Evolutionary conservation across 495 filamentous ascomycete genomes (phyloP), one percentile per base, ranked within the genome.

Genomic region (Bacidia gigantensis): DNA sequence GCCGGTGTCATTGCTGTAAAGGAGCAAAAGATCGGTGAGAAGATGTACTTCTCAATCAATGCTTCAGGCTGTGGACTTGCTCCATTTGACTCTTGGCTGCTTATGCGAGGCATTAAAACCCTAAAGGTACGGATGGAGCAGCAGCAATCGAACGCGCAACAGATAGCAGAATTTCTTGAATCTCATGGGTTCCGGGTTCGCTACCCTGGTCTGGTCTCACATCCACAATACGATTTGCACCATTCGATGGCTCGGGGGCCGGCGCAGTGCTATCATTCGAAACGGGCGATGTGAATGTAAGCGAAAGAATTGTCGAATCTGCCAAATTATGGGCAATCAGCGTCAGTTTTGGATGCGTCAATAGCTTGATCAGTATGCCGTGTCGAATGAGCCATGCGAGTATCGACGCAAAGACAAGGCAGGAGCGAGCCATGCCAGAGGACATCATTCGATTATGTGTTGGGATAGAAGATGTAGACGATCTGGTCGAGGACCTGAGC

Each of bases 381-480:
- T 98, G 92, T 62, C 87, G 86, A 54, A 98, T 98, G 92, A 97
- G 93, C 67, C 92, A 98, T 71, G 92, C 92, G 20, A 95, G 89
- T 63, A 98, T 98, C 65, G 93, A 97, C 65, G 85, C 84, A 54
- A 90, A 92, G 73, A 95, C 89, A 52, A 74, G 92, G 59, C 70
- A 77, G 62, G 90, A 98, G 69, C 75, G 92, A 57, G 80, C 83
- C 47, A 82, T 98, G 78, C 92, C 92, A 17, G 92, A 98, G 68
- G 92, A 98, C 67, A 80, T 98, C 41, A 96, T 98, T 53, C 72
- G 92, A 50, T 66, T 98, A 54, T 98, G 92, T 66, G 88, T 98
- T 29, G 92, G 92, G 24, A 98, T 98, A 64, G 92, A 98, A 63
- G 93, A 98, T 68, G 81, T 74, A 10, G 79, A 87, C 60, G 92